Conservation (phyloP, 345 rosid species). For the Eucalyptus rudis region DNA sequence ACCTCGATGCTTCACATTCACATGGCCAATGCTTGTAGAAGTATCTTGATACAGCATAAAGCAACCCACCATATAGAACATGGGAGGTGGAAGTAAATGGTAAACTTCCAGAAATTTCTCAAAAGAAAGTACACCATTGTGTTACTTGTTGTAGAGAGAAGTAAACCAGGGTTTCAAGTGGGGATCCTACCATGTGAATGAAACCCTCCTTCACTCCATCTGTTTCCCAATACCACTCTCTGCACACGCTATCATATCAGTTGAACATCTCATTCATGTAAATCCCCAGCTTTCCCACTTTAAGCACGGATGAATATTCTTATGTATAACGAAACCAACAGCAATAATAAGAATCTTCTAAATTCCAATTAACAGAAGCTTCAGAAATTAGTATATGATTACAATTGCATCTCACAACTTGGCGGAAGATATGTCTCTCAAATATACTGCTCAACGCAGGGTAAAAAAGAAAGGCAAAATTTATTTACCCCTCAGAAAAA, state of each 20-base stretch:
- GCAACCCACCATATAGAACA: not conserved
- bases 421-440: not conserved
- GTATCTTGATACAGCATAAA: conserved; percentile 17
- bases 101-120: not conserved
- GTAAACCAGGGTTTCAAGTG: conserved; percentile 66
- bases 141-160: not conserved
- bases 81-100: not conserved
- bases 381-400: not conserved
- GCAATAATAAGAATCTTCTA: not conserved
- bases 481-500: not conserved
- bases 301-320: not conserved
- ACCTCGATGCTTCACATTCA: conserved; percentile 73
- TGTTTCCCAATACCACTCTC: conserved; percentile 37
- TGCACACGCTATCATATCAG: not conserved
- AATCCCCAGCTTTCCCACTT: not conserved
- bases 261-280: not conserved
- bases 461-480: not conserved
- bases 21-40: conserved; percentile 68
- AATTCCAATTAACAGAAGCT: not conserved
- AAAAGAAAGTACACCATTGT: not conserved
- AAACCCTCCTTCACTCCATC: conserved; percentile 54
- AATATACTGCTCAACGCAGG: no score
- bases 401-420: not conserved
- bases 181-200: conserved; percentile 80
- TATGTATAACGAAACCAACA: not conserved